These are phyloP conservation scores for Streptanthus diversifolius DNA, from an alignment of 345 rosid species.

Conservation along the genomic window DNA sequence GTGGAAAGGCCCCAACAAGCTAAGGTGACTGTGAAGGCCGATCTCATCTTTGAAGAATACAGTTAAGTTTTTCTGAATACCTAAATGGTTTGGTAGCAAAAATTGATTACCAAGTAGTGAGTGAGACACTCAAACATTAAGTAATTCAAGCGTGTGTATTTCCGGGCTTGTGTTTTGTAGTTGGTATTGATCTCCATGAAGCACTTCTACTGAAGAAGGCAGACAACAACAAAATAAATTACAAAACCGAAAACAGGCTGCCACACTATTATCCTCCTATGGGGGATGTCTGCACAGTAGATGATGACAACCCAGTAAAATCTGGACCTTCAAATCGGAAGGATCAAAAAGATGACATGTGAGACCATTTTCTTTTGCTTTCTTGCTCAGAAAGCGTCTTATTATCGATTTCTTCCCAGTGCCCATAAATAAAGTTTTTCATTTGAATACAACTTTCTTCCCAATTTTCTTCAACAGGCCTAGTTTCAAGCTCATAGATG, in stretches of 20 bases:
- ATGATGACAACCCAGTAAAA: constrained; percentile 41
- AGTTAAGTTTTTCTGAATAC: constrained; percentile 42
- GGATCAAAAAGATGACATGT: constrained; percentile 22
- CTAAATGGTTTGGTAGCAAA: constrained; percentile 2
- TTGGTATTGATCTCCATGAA: constrained; percentile 77
- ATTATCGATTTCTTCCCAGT: background rate
- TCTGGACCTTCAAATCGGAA: constrained; percentile 24
- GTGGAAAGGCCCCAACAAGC: constrained; percentile 43
- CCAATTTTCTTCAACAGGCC: constrained; percentile 56
- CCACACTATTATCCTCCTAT: constrained; percentile 43
- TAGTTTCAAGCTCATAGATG: constrained; percentile 83
- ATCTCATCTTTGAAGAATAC: constrained; percentile 82
- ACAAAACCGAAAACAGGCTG: constrained; percentile 35
- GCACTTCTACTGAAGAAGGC: constrained; percentile 49
- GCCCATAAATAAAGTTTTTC: background rate
- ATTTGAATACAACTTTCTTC: background rate
- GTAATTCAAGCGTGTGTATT: background rate
- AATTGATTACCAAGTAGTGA: background rate
- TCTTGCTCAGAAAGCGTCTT: background rate
- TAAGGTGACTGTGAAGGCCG: constrained; percentile 74
- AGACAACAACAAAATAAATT: constrained; percentile 23
- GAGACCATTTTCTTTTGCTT: background rate
- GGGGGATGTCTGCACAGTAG: constrained; percentile 35
- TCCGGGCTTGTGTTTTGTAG: constrained; percentile 36
- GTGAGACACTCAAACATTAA: background rate